Evolutionary conservation across 1,284 basidiomycete genomes (phyloP).

Genomic region (Leccinum proximum): DNA sequence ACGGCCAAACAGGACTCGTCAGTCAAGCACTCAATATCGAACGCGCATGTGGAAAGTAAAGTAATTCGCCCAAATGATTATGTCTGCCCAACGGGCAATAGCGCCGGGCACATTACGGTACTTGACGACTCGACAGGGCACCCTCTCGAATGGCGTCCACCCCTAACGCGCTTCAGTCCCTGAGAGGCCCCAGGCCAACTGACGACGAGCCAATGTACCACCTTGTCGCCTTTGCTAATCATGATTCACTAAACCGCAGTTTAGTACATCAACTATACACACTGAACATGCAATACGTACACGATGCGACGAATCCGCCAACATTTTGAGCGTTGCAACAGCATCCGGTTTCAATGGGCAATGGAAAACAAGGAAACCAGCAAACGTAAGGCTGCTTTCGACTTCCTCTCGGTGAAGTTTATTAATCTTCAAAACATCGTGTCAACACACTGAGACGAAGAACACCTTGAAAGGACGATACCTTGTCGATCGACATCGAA

Average conservation of each 20-base stretch:
- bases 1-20: too few species aligned
- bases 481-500: conserved; percentile 62
- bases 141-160: too few species aligned
- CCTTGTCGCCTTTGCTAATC: conserved; percentile 45
- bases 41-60: too few species aligned
- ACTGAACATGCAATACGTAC: conserved; percentile 44
- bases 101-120: too few species aligned
- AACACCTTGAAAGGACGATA: conserved; percentile 25
- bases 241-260: conserved; percentile 75
- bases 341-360: conserved; percentile 96
- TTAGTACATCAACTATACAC: conserved; percentile 8
- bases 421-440: conserved; percentile 60
- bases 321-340: conserved; percentile 85
- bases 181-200: too few species aligned
- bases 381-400: conserved; percentile 77
- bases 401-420: conserved; percentile 77
- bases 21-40: too few species aligned
- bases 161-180: too few species aligned
- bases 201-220: too few species aligned
- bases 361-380: conserved; percentile 95
- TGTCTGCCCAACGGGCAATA: too few species aligned
- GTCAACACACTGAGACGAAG: neutral
- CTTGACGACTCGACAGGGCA: too few species aligned
- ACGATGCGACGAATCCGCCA: conserved; percentile 91
- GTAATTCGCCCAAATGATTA: too few species aligned